Evolutionary conservation across 2,329 filamentous ascomycete genomes (phyloP), one percentile per base, ranked within the genome.

Genomic region (Fusarium sp.): DNA sequence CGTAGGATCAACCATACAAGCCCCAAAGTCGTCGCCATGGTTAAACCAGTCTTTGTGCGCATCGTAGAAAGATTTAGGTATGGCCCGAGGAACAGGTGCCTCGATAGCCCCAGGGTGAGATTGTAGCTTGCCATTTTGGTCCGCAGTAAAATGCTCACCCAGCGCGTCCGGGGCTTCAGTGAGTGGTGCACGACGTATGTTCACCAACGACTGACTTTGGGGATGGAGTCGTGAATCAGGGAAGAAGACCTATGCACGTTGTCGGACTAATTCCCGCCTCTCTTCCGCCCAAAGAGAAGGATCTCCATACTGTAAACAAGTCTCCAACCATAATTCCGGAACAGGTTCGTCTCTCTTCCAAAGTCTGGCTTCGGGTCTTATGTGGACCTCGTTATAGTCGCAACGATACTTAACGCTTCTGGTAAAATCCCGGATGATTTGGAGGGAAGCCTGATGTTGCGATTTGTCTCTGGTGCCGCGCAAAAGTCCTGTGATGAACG

Each of bases 171-270:
- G 9, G 9, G 18, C 6, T 4, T 18, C 11, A 16, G 10, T 15
- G 15, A 15, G 3, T n/a, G 9, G 5, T 11, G 9, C 33, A 6
- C 13, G n/a, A 3, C n/a, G 21, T 3, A 18, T n/a, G 13, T 16
- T 18, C 13, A 41, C 28, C 10, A 48, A 29, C 28, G 18, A 16
- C 3, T 15, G 8, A 21, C 26, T 7, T 13, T 43, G 37, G 9
- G 53, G 37, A 21, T 66, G 47, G 24, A 43, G 20, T 16, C 35
- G 18, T 31, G 47, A 11, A 20, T 35, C 23, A 5, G 52, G 38
- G 12, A 66, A 66, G 16, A 66, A 60, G 8, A 50, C 46, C 46
- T 37, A 66, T 10, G 54, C 47, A 8, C 61, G 46, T 16, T 61
- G 54, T 15, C 42, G 41, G 20, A 21, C 43, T 5, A 28, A 16